These are phyloP conservation scores for Cystobasidiaceae sp. DNA, from an alignment of 1,284 basidiomycete species.

Conservation along the genomic window DNA sequence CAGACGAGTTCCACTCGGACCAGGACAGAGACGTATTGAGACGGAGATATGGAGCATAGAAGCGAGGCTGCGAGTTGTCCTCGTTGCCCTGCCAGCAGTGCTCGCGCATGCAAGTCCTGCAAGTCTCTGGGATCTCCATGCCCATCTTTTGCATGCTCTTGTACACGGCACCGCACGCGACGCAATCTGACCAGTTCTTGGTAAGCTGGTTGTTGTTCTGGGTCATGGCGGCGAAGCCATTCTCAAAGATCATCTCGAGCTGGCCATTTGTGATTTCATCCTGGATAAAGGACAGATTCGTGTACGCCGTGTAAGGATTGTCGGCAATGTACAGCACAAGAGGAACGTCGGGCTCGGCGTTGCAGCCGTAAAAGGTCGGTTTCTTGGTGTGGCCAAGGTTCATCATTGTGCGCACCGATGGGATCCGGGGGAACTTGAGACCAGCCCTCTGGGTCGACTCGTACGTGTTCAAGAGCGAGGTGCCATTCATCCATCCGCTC, in stretches of 20 bases:
- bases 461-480: background rate
- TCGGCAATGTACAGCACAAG: background rate
- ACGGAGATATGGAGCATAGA: background rate
- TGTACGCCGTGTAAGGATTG: background rate
- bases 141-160: background rate
- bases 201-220: background rate
- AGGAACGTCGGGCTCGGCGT: background rate
- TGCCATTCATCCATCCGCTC: background rate
- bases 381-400: background rate
- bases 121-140: background rate
- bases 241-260: background rate
- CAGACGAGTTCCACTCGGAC: background rate
- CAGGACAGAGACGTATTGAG: background rate
- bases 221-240: background rate
- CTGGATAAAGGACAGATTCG: background rate
- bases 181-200: background rate
- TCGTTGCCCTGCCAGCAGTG: background rate
- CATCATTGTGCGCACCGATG: background rate
- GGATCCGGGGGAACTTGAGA: background rate
- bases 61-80: background rate
- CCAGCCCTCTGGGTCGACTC: background rate
- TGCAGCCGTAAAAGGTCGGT: background rate
- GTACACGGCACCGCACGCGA: background rate
- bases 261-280: background rate
- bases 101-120: background rate